phyloP scores from a whole-genome alignment of 2,329 filamentous ascomycete species.

The Rasamsonia emersonii region DNA sequence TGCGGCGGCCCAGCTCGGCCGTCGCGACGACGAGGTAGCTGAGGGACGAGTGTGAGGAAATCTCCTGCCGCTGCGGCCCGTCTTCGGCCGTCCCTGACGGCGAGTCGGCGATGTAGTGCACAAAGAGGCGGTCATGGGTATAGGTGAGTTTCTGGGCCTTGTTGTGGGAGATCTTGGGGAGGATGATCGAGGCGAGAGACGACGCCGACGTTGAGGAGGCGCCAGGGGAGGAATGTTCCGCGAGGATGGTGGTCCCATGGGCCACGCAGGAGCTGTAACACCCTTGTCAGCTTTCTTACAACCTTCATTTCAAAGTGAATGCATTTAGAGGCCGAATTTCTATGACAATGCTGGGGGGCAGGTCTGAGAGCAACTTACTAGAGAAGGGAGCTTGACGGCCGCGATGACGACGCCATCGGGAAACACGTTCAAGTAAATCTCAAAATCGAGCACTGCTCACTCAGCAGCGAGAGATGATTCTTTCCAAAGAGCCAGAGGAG shows the following conservation, averaged over 20 bases:
- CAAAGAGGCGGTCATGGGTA: slow-evolving; percentile 82
- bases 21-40: slow-evolving; percentile 89
- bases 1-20: slow-evolving; percentile 69
- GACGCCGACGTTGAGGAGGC: slow-evolving; percentile 77
- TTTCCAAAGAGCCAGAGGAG: too few species aligned
- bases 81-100: slow-evolving; percentile 51
- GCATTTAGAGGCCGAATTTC: slow-evolving; percentile 7
- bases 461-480: too few species aligned
- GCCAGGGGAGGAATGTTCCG: slow-evolving; percentile 83
- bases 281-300: slow-evolving; percentile 6
- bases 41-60: slow-evolving; percentile 63
- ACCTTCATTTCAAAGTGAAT: slow-evolving; percentile 4
- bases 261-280: slow-evolving; percentile 78
- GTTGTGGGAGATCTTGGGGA: slow-evolving; percentile 84
- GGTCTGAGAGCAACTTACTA: slow-evolving; percentile 48
- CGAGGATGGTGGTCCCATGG: slow-evolving; percentile 82
- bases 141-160: slow-evolving; percentile 83
- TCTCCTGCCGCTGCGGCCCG: slow-evolving; percentile 27
- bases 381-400: slow-evolving; percentile 57
- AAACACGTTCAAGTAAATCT: too few species aligned
- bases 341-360: slow-evolving; percentile 5
- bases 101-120: slow-evolving; percentile 89
- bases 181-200: slow-evolving; percentile 82
- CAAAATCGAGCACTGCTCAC: too few species aligned
- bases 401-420: slow-evolving; percentile 65